A percentile compares a stretch with the other conserved stretches of the same genome.
These are phyloP conservation scores for Marasmius sp. DNA, from an alignment of 1,284 basidiomycete genomes.

Conservation along the genomic window DNA sequence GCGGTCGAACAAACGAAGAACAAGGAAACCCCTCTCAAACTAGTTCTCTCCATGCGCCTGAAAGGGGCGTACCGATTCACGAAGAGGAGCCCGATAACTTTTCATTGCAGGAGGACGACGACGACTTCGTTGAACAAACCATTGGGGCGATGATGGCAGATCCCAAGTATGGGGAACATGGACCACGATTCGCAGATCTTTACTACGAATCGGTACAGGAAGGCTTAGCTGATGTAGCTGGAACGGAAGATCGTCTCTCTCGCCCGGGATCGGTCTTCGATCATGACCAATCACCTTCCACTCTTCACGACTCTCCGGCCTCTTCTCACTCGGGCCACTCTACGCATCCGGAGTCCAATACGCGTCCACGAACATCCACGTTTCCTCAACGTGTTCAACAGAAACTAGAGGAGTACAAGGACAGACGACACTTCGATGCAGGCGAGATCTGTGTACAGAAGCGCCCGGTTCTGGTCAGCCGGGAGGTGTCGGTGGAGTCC, in stretches of 20 bases:
- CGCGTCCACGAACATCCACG: slow-evolving; percentile 28
- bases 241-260: background rate
- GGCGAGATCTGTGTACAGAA: background rate
- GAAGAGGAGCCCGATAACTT: slow-evolving; percentile 21
- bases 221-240: slow-evolving; percentile 1
- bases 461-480: background rate
- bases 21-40: background rate
- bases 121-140: slow-evolving; percentile 33
- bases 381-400: slow-evolving; percentile 40
- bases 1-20: background rate
- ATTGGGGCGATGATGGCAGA: slow-evolving; percentile 25
- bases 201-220: slow-evolving; percentile 27
- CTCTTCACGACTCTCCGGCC: slow-evolving; percentile 7
- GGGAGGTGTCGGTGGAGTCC: background rate
- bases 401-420: slow-evolving; percentile 27
- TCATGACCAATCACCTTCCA: background rate
- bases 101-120: slow-evolving; percentile 29
- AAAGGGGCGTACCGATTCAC: background rate
- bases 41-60: no score
- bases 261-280: background rate
- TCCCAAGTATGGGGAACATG: slow-evolving; percentile 20
- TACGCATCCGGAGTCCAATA: slow-evolving; percentile 11
- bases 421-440: background rate
- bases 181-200: slow-evolving; percentile 31
- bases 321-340: slow-evolving; percentile 14